Evolutionary conservation across 2,329 filamentous ascomycete genomes (phyloP).

Genomic region (Clonostachys sp.): DNA sequence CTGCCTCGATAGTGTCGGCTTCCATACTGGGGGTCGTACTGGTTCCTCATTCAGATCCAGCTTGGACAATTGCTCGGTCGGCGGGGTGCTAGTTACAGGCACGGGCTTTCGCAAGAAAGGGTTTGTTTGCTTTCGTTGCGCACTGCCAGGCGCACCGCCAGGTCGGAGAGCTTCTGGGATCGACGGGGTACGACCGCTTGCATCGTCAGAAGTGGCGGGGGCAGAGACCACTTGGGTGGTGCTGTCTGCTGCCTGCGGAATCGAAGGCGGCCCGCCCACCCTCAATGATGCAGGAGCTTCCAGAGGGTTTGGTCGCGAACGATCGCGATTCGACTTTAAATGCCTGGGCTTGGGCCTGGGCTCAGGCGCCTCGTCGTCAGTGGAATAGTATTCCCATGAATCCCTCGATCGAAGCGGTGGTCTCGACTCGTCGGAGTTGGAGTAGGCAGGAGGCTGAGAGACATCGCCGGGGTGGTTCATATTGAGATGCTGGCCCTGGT

Average conservation of each 20-base stretch:
- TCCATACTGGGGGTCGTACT: constrained; percentile 1
- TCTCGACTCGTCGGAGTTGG: too few relatives aligned
- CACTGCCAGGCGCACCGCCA: neutral
- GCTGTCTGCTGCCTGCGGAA: neutral
- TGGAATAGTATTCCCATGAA: constrained; percentile 3
- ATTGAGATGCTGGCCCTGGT: too few relatives aligned
- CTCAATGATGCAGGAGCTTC: neutral
- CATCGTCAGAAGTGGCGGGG: neutral
- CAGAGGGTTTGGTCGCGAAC: neutral
- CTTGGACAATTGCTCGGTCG: constrained; percentile 2
- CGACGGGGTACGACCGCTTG: neutral
- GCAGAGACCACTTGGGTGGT: neutral
- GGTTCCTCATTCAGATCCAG: neutral
- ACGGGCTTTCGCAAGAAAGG: constrained; percentile 4
- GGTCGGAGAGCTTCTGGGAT: constrained; percentile 4
- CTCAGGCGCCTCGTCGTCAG: neutral
- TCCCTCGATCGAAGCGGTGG: neutral
- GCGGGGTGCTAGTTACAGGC: neutral
- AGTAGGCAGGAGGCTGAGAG: too few relatives aligned
- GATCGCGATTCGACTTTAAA: neutral
- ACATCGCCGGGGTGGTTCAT: too few relatives aligned
- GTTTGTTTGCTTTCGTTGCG: constrained; percentile 3
- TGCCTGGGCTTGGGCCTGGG: neutral
- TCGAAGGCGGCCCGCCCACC: neutral
- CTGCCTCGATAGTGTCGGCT: constrained; percentile 1